These are phyloP conservation scores for Blastocystis sp. DNA, from an alignment of 352 stramenopile species.

Conservation along the genomic window DNA sequence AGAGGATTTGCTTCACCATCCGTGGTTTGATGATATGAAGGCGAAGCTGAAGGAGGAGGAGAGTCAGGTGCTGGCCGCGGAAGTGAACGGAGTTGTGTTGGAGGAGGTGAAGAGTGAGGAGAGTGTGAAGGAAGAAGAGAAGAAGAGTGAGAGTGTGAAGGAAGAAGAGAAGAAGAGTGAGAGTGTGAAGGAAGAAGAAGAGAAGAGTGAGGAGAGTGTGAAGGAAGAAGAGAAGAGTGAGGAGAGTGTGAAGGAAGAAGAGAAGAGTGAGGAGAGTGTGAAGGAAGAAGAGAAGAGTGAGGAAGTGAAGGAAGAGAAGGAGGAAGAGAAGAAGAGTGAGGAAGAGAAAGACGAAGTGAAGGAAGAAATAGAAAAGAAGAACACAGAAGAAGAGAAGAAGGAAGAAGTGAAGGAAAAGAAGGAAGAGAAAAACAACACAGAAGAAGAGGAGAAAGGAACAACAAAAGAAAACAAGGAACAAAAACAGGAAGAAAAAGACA, in stretches of 20 bases:
- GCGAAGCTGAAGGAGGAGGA: background rate
- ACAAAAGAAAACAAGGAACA: conserved; percentile 2
- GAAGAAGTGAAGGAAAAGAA: background rate
- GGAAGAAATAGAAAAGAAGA: background rate
- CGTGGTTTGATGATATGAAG: conserved; percentile 76
- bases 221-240: background rate
- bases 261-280: background rate
- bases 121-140: background rate
- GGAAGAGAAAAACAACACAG: background rate
- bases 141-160: background rate
- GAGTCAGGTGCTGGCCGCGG: background rate
- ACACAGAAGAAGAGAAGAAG: background rate
- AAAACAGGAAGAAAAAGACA: background rate
- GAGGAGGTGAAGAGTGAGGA: background rate
- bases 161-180: background rate
- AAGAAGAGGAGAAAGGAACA: background rate
- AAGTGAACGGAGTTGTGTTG: background rate
- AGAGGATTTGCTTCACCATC: conserved; percentile 79
- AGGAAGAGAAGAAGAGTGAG: too few relatives aligned
- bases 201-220: background rate
- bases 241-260: background rate
- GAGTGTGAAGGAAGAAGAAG: background rate
- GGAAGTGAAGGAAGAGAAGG: background rate
- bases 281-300: background rate
- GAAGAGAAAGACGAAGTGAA: too few relatives aligned